Base-by-base conservation (phyloP, 2,329 filamentous ascomycete species). In the Pseudocercospora musae region DNA sequence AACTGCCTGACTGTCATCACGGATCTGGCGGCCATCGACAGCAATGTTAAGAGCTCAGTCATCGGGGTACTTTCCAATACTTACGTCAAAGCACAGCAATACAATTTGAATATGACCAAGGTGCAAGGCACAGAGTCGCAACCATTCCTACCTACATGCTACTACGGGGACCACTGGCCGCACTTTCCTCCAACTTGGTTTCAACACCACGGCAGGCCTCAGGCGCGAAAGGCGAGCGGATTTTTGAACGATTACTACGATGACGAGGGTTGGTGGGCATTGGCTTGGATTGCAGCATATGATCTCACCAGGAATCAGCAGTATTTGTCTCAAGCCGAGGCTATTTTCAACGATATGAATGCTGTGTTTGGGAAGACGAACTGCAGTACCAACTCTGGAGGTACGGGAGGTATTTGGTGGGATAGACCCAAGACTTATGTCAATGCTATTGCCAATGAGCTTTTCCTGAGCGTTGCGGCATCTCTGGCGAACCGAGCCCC, bases 371-470 rank as follows among this genome's bases (percentile, higher is more conserved):
- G 74, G 27, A 78, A 77, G 0, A 75, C 74, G 2, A 80, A 78
- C 21, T 77, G 77, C 49, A 62, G 58, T 33, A 64, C 63, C 5
- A 68, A 64, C 42, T 48, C 48, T 23, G 61, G 61, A 21, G 64
- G 52, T 8, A 64, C 53, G 0, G 66, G 66, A n/a, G 79, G 80
- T 27, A 76, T 84, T 10, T 83, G 77, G 70, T 84, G 81, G 79
- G 78, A 78, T 62, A 77, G 77, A 54, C 65, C 74, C 1, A 74
- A 79, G 27, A 73, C 74, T 2, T 81, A 82, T 62, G 76, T 81
- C 50, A 83, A 82, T 62, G 82, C 84, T 0, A 84, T 87, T 31
- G 78, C 82, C 1, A 87, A 86, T 61, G 82, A 84, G 65, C 79
- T 87, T 2, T 86, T 84, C 70, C 72, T 87, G 1, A 79, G 78